A percentile compares a stretch with the other conserved stretches of the same genome.
These are phyloP conservation scores for Zizania palustris DNA, from an alignment of 202 grass and related monocot genomes.

Conservation along the genomic window DNA sequence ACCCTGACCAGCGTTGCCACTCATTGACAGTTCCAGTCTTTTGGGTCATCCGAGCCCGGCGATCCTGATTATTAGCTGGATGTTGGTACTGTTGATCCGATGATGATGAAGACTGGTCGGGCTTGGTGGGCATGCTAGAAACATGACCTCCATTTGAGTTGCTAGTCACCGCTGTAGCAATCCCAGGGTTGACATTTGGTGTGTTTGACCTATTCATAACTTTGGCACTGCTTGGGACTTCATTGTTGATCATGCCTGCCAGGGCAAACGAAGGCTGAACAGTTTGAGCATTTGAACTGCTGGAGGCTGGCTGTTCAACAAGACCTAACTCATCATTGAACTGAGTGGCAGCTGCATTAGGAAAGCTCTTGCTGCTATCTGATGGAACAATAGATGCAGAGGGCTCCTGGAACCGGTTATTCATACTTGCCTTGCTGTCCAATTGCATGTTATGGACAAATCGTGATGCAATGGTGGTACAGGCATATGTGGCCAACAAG, in stretches of 20 bases:
- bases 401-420: conserved; percentile 59
- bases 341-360: conserved; percentile 49
- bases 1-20: conserved; percentile 71
- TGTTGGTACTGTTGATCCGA: conserved; percentile 54
- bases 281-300: conserved; percentile 47
- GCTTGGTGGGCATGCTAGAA: conserved; percentile 45
- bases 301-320: conserved; percentile 54
- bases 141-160: conserved; percentile 46
- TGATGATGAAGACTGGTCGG: conserved; percentile 41
- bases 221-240: conserved; percentile 57
- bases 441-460: conserved; percentile 58
- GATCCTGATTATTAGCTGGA: conserved; percentile 54
- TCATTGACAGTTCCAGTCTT: conserved; percentile 57
- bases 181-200: conserved; percentile 42
- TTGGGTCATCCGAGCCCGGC: conserved; percentile 37
- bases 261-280: conserved; percentile 47
- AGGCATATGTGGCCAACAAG: conserved; percentile 91
- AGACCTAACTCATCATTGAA: conserved; percentile 59
- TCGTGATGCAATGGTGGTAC: conserved; percentile 55
- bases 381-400: conserved; percentile 42
- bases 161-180: conserved; percentile 43
- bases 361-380: conserved; percentile 55
- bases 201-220: conserved; percentile 37
- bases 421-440: conserved; percentile 51
- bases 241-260: conserved; percentile 51